Conservation (phyloP, 148 eudicot species). For the Nyssa sinensis region DNA sequence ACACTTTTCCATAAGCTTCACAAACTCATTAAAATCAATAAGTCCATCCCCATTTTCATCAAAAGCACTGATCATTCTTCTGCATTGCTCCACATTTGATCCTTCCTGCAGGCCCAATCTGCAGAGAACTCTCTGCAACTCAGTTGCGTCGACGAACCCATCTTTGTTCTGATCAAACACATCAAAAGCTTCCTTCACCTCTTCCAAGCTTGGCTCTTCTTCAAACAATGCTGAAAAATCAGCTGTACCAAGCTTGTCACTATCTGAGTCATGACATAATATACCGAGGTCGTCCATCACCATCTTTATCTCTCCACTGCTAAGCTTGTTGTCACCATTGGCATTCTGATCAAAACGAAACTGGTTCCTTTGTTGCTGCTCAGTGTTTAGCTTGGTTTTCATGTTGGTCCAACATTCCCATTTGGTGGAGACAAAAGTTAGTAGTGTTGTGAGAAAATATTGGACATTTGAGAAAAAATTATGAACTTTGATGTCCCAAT, state of each 20-base stretch:
- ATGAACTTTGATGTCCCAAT: background rate
- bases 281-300: conserved; percentile 24
- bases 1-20: conserved; percentile 24
- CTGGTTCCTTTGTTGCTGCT: background rate
- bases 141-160: conserved; percentile 36
- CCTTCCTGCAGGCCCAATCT: conserved; percentile 25
- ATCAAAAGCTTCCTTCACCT: conserved; percentile 32
- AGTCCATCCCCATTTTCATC: conserved; percentile 44
- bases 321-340: background rate
- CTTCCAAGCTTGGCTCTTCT: conserved; percentile 30
- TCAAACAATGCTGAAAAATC: conserved; percentile 27
- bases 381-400: background rate
- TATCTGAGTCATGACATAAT: background rate
- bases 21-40: conserved; percentile 35
- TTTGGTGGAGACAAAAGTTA: background rate
- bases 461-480: background rate
- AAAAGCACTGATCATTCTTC: conserved; percentile 28
- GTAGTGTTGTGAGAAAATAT: background rate
- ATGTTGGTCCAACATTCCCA: background rate
- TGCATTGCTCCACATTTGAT: conserved; percentile 24
- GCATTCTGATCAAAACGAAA: background rate
- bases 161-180: conserved; percentile 39
- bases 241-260: background rate
- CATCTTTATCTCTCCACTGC: background rate
- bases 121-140: conserved; percentile 27